phyloP scores from a whole-genome alignment of 2,329 filamentous ascomycete genomes.

The Ceratocystis colombiana region DNA sequence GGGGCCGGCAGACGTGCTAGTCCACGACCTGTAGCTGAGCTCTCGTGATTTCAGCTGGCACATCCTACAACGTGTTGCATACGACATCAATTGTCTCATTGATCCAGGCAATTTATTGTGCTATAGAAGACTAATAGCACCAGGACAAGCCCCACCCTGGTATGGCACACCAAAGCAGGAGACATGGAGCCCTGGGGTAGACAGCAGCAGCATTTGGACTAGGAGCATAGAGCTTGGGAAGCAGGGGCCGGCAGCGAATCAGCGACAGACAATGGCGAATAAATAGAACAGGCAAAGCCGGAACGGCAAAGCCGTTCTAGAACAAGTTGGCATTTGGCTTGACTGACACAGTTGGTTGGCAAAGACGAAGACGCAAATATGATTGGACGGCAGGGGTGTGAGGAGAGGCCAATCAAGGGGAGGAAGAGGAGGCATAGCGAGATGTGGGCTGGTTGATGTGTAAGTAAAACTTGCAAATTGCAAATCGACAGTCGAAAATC shows the following conservation, averaged over 20 bases:
- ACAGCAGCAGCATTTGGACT: background rate
- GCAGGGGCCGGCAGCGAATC: background rate
- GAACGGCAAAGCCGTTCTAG: background rate
- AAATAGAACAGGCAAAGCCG: background rate
- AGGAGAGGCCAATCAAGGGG: no score
- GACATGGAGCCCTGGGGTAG: background rate
- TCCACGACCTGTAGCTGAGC: background rate
- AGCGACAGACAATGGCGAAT: background rate
- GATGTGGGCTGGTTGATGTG: no score
- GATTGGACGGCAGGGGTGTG: no score
- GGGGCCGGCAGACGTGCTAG: background rate
- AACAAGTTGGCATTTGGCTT: background rate
- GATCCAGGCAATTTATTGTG: background rate
- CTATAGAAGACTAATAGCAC: background rate
- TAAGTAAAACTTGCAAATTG: no score
- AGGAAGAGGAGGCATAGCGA: no score
- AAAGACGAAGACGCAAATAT: no score
- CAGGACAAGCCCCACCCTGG: background rate
- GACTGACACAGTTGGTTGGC: no score
- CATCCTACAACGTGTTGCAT: slow-evolving; percentile 8
- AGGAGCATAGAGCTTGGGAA: background rate
- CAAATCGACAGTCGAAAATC: no score
- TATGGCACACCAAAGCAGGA: background rate
- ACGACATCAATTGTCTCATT: background rate
- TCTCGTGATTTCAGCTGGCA: background rate